These are phyloP conservation scores for Fusarium illudens DNA, from an alignment of 2,329 filamentous ascomycete genomes.

Conservation along the genomic window DNA sequence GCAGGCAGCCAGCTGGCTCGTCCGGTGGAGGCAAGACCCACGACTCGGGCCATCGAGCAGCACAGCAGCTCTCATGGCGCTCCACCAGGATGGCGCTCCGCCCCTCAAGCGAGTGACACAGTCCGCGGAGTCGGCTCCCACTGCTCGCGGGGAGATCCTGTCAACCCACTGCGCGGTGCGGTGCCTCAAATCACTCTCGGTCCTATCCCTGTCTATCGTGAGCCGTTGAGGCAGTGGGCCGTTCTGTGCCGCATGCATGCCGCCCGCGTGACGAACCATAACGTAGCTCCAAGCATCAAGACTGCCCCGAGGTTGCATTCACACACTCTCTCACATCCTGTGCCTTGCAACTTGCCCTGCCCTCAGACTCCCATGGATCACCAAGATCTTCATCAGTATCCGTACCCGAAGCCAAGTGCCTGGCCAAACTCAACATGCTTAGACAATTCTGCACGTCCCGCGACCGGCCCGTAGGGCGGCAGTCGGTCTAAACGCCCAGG, in stretches of 20 bases:
- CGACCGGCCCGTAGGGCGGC: slow-evolving; percentile 17
- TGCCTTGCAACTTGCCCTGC: not conserved
- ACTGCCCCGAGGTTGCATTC: slow-evolving; percentile 4
- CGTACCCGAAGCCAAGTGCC: slow-evolving; percentile 12
- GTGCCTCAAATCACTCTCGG: slow-evolving; percentile 20
- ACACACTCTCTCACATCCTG: not conserved
- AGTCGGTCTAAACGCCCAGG: slow-evolving; percentile 1
- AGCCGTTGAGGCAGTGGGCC: slow-evolving; percentile 40
- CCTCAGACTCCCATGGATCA: not conserved
- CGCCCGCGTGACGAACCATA: slow-evolving; percentile 42
- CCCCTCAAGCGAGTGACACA: slow-evolving; percentile 33
- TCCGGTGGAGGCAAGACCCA: slow-evolving; percentile 21
- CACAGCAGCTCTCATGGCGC: not conserved
- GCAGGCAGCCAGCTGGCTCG: slow-evolving; percentile 12
- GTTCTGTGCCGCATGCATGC: slow-evolving; percentile 40
- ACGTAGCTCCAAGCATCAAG: slow-evolving; percentile 14
- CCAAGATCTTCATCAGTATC: slow-evolving; percentile 9
- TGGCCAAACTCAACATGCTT: slow-evolving; percentile 25
- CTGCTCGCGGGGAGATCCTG: slow-evolving; percentile 31
- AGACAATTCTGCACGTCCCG: slow-evolving; percentile 16
- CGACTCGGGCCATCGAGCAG: slow-evolving; percentile 29
- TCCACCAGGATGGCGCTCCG: slow-evolving; percentile 21
- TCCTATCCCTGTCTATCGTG: slow-evolving; percentile 29
- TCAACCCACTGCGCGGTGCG: slow-evolving; percentile 15
- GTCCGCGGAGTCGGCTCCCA: slow-evolving; percentile 23